phyloP scores from a whole-genome alignment of 1,284 basidiomycete species.

The Ustilago lituana region DNA sequence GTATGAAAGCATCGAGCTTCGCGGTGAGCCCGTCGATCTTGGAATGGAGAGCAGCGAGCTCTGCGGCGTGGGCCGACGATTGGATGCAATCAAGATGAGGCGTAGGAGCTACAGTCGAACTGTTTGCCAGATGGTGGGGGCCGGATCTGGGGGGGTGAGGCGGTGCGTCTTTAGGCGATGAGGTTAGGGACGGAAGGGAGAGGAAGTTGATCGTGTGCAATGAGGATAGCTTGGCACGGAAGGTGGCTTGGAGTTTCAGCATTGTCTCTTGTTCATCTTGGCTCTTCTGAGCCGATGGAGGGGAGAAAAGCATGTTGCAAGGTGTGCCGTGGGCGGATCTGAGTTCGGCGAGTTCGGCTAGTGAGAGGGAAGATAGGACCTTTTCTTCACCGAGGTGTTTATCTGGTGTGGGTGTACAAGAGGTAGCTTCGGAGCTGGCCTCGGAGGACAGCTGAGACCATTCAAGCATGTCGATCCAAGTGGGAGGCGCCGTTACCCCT shows the following conservation, averaged over 20 bases:
- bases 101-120: too few species aligned
- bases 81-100: too few species aligned
- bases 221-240: conserved; percentile 9
- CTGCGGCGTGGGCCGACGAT: neutral
- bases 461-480: conserved; percentile 15
- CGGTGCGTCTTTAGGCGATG: too few species aligned
- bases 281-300: neutral
- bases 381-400: too few species aligned
- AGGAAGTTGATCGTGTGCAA: conserved; percentile 27
- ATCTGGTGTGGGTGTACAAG: too few species aligned
- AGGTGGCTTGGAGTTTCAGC: neutral
- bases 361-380: neutral
- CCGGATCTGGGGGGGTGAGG: too few species aligned
- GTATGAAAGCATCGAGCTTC: conserved; percentile 15
- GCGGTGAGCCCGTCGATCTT: conserved; percentile 15
- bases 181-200: conserved; percentile 1
- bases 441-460: conserved; percentile 20
- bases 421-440: too few species aligned
- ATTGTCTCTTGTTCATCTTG: neutral
- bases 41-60: conserved; percentile 5
- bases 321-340: neutral
- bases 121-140: too few species aligned
- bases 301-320: neutral
- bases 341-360: neutral
- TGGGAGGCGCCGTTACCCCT: neutral